Evolutionary conservation across 306 rosid genomes (phyloP), one percentile per base, ranked within the genome.

Genomic region (Rosa chinensis): DNA sequence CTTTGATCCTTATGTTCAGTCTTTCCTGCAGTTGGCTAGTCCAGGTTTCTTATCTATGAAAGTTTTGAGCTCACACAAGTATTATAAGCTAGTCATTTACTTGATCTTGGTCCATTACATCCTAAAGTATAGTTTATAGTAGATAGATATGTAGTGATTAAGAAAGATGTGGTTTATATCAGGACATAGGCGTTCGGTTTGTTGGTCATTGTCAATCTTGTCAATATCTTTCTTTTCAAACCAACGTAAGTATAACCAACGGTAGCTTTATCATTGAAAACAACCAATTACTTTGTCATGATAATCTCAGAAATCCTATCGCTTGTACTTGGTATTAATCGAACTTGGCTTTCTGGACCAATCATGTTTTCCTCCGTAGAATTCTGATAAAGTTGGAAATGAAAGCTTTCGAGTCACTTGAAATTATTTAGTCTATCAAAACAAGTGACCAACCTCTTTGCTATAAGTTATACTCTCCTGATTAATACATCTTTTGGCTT

Each of bases 401-500:
- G 18, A 35, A 13, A 12, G 35, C 66, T n/a, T 53, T n/a, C 28
- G 8, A 7, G 28, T 8, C 12, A n/a, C 28, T 21, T 56, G 5
- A 56, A 8, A 11, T 28, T 32, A 12, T 23, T 8, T 66, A 37
- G 45, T 66, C 45, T 14, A 37, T 64, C 11, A 13, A 37, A 37
- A 64, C 66, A 1, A 61, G 39, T 23, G 37, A 61, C 28, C 67
- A 62, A 5, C 67, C 40, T 25, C 66, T 25, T 23, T 23, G 10
- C 66, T 25, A 28, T 62, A 21, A 10, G 35, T 25, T 61, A 58
- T 58, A 61, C 17, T 20, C 4, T 58, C 32, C 58, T 58, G 32
- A 58, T 21, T 62, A 5, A 5, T 12, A 6, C 76, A 72, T 73
- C 35, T 73, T 50, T 53, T 52, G 77, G 77, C 64, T 10, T 52